Base-by-base conservation (phyloP, 2,329 filamentous ascomycete species). In the Xylariaceae sp. region DNA sequence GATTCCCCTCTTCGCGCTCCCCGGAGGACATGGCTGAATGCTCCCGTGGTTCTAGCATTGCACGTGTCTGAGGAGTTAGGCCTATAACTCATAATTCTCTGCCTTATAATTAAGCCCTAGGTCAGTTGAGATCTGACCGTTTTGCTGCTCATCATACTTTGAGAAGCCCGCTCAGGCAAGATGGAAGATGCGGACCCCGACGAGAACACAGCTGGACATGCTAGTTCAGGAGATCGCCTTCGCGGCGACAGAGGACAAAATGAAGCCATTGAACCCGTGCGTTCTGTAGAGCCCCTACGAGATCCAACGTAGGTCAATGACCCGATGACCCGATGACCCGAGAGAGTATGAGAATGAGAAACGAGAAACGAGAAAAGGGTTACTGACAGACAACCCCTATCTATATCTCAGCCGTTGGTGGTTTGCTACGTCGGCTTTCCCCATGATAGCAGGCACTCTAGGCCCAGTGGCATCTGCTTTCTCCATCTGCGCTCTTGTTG, bases 381-480 rank as follows among this genome's bases (percentile, higher is more conserved):
- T 19, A 19, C 19, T 19, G 19, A 19, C 19, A 19, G 19, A 19
- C 19, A 19, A 19, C 19, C 19, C 19, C 19, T 19, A 19, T 26
- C 35, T 31, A 8, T 19, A 19, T 30, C 27, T 1, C 4, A 82
- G 79, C 54, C 80, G 80, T 26, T 85, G 81, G 80, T 86, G 81
- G 81, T 79, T 85, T 64, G 77, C 81, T 30, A 82, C 80, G 2
- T 80, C 82, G 1, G 81, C 80, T 7, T 85, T 91, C 59, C 88
- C 88, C 34, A 83, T 96, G 67, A 79, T 94, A 8, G 89, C 91
- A 2, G 91, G 89, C 35, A 90, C 91, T 0, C 80, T 94, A 2
- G 90, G 89, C 0, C 91, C 91, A 0, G 81, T 95, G 7, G 91
- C 91, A 2, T 95, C 91, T 55, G 85, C 94, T 32, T 87, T 94